Base-by-base conservation (phyloP, 2,329 filamentous ascomycete species). In the Neofusicoccum laricinum region DNA sequence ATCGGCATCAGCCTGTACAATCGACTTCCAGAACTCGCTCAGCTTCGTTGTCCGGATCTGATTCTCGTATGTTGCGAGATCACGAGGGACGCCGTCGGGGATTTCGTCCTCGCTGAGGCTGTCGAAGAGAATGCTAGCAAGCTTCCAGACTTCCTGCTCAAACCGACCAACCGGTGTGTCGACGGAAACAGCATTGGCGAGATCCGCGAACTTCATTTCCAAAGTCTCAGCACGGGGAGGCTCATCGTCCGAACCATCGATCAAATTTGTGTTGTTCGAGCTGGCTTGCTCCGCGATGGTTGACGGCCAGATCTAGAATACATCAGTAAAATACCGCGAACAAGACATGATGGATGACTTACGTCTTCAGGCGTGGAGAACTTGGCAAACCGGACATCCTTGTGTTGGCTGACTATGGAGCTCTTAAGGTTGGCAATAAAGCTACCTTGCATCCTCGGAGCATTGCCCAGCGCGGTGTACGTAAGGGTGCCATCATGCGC, bases 121-220 rank as follows among this genome's bases (percentile, higher is more conserved):
- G 41, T 58, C 62, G 72, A 97, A 99, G 3, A 99, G 84, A 41
- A 97, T 88, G 64, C 91, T 90, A 1, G 92, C 89, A 40, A 99
- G 82, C 66, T 92, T 86, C 95, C 96, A 99, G 0, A 95, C 87
- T 14, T 87, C 82, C 71, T 88, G 86, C 76, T 96, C 92, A 64
- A 92, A 86, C 19, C 67, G 66, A 14, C 78, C 77, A 62, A 73
- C 73, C 3, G 71, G 66, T 5, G 77, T 77, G 36, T 74, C 72
- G 38, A 66, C 77, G 45, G 77, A 71, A 12, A 78, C 76, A 64
- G 88, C 79, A 10, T 82, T 76, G 15, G 79, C 79, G 65, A 88
- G 82, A 1, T 79, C 78, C n/a, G 81, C 77, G 49, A 88, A 81
- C 2, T 76, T 77, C 64, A 82, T 64, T 45, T 61, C 63, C n/a